Conservation (phyloP, 306 rosid species). For the Rubus idaeus region DNA sequence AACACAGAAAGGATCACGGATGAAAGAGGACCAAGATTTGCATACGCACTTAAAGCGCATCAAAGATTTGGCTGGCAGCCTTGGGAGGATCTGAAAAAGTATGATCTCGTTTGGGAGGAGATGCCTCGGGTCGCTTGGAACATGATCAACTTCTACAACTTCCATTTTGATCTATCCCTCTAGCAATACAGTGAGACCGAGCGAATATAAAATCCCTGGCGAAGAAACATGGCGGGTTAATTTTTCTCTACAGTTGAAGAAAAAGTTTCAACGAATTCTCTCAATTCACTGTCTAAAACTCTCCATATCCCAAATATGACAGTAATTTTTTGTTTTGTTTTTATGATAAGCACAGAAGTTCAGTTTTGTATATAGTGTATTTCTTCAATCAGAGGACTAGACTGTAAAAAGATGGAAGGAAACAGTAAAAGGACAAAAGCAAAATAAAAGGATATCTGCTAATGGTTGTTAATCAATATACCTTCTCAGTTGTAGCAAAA, state of each 20-base stretch:
- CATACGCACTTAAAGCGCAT: slow-evolving; percentile 7
- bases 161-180: too few species aligned
- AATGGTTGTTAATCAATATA: too few species aligned
- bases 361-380: background rate
- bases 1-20: background rate
- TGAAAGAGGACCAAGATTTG: background rate
- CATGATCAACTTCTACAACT: too few species aligned
- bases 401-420: background rate
- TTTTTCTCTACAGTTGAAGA: background rate
- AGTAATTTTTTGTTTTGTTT: background rate
- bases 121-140: too few species aligned
- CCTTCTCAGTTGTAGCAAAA: too few species aligned
- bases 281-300: background rate
- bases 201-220: too few species aligned
- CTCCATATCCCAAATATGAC: background rate
- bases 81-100: background rate
- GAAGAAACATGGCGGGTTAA: background rate
- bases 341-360: slow-evolving; percentile 1
- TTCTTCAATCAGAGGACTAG: background rate
- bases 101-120: slow-evolving; percentile 2
- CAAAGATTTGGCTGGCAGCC: slow-evolving; percentile 6
- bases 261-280: background rate
- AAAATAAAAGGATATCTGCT: too few species aligned
- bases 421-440: too few species aligned
- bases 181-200: too few species aligned